These are phyloP conservation scores for Metarhizium sp. DNA, from an alignment of 2,329 filamentous ascomycete genomes.

Conservation along the genomic window DNA sequence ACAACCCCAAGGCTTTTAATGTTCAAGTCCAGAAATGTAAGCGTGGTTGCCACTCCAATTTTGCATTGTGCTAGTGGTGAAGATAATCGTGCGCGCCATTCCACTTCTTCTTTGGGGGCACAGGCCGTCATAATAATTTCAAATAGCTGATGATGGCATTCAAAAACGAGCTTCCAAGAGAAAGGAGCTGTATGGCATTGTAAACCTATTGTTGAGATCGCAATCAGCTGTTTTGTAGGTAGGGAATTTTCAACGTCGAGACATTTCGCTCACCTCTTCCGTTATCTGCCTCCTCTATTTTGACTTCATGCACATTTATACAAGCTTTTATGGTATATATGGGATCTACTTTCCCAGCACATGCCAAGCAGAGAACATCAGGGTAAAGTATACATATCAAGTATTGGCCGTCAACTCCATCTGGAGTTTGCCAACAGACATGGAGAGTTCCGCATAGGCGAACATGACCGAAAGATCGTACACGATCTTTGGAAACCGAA, in stretches of 20 bases:
- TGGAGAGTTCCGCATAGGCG: slow-evolving; percentile 75
- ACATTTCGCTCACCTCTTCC: slow-evolving; percentile 48
- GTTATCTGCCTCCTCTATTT: slow-evolving; percentile 65
- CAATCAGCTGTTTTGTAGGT: neutral
- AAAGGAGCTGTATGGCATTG: slow-evolving; percentile 80
- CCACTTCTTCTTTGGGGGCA: slow-evolving; percentile 65
- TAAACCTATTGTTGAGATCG: slow-evolving; percentile 45
- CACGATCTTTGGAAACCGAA: slow-evolving; percentile 50
- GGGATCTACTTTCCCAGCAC: slow-evolving; percentile 51
- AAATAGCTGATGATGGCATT: slow-evolving; percentile 65
- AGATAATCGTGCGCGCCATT: slow-evolving; percentile 66
- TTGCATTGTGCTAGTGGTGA: slow-evolving; percentile 39
- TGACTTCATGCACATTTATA: slow-evolving; percentile 56
- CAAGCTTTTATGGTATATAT: slow-evolving; percentile 68
- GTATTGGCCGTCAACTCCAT: slow-evolving; percentile 65
- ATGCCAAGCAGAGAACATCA: slow-evolving; percentile 68
- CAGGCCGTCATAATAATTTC: slow-evolving; percentile 85
- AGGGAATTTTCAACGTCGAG: neutral
- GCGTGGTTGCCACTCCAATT: slow-evolving; percentile 37
- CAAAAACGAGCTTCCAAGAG: slow-evolving; percentile 88
- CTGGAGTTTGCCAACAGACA: slow-evolving; percentile 67
- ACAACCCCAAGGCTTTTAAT: slow-evolving; percentile 67
- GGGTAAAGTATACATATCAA: slow-evolving; percentile 81
- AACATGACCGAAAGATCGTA: slow-evolving; percentile 72
- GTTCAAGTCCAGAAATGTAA: slow-evolving; percentile 57